Conservation (phyloP, 1,284 basidiomycete genomes). For the Cystobasidiaceae sp. region DNA sequence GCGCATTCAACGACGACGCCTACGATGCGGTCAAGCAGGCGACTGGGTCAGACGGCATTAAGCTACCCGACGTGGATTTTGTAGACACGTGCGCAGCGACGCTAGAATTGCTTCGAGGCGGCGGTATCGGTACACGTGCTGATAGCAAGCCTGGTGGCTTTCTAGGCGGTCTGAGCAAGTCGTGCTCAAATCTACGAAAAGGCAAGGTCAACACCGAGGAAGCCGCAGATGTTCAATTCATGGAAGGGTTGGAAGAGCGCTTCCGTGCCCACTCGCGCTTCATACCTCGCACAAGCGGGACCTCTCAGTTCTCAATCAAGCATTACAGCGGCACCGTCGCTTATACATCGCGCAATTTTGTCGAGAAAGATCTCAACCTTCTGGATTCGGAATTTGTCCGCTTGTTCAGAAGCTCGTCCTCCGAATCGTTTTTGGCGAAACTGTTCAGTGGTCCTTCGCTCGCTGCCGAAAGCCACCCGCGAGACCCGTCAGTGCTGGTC, state of each 20-base stretch:
- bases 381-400: slow-evolving; percentile 82
- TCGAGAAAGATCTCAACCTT: slow-evolving; percentile 76
- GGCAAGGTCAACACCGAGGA: slow-evolving; percentile 63
- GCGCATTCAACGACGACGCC: slow-evolving; percentile 67
- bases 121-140: slow-evolving; percentile 60
- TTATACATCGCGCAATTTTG: slow-evolving; percentile 69
- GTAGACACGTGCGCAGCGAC: slow-evolving; percentile 73
- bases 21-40: slow-evolving; percentile 56
- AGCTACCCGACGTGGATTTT: slow-evolving; percentile 61
- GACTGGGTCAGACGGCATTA: slow-evolving; percentile 67
- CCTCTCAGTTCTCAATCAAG: slow-evolving; percentile 61
- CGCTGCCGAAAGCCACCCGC: slow-evolving; percentile 71
- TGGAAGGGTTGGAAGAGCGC: slow-evolving; percentile 65
- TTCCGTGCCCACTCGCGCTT: slow-evolving; percentile 76
- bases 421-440: slow-evolving; percentile 71
- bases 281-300: slow-evolving; percentile 29
- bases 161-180: slow-evolving; percentile 67
- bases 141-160: slow-evolving; percentile 71
- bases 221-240: slow-evolving; percentile 64
- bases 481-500: slow-evolving; percentile 74
- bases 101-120: slow-evolving; percentile 77
- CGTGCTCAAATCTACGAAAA: slow-evolving; percentile 64
- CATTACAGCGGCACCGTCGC: slow-evolving; percentile 74
- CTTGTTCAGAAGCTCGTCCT: slow-evolving; percentile 61
- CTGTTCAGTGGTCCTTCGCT: slow-evolving; percentile 77